Base-by-base conservation (phyloP, 345 rosid genomes). In the Streptanthus diversifolius region DNA sequence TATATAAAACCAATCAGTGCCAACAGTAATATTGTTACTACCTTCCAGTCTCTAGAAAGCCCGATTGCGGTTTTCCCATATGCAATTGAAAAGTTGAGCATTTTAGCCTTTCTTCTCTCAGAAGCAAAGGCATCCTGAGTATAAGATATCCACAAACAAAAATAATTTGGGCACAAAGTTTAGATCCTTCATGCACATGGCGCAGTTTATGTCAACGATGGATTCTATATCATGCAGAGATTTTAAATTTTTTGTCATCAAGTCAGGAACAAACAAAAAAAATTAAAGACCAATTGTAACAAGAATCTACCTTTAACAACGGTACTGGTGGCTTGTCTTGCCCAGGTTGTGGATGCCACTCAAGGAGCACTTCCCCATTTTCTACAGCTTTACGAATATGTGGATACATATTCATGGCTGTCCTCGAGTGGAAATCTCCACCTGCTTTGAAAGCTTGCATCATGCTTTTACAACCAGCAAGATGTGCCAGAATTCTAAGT, bases 1-100 rank as follows among this genome's bases (percentile, higher is more conserved):
- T 8, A 49, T 36, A 19, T 4, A 30, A 57, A 43, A 78, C 60
- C 17, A 72, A 27, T 2, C 4, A 18, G 7, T 27, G 5, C 22
- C 12, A 73, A 27, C 3, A 36, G 64, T 15, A 19, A 61, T 59
- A 37, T 57, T 54, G 57, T 8, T 56, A 75, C 8, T 85, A 93
- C 98, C 97, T 93, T 93, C 98, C 97, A 93, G 78, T 93, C 97
- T 72, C 80, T 83, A 48, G 98, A 85, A 80, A 93, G 97, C 35
- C 98, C 96, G 35, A 83, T 59, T 0, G 96, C 88, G 11, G 97
- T 91, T 80, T 95, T 95, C 25, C 98, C 99, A 71, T 95, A 95
- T 2, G 99, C 99, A 77, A 95, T 95, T 21, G 99, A 95, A 74
- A 95, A 95, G 83, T 95, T 95, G 4, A 95, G 96, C 99, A 95